A percentile compares a stretch with the other conserved stretches of the same genome.
Evolutionary conservation across 345 rosid genomes (phyloP).

Genomic region (Pistacia atlantica): DNA sequence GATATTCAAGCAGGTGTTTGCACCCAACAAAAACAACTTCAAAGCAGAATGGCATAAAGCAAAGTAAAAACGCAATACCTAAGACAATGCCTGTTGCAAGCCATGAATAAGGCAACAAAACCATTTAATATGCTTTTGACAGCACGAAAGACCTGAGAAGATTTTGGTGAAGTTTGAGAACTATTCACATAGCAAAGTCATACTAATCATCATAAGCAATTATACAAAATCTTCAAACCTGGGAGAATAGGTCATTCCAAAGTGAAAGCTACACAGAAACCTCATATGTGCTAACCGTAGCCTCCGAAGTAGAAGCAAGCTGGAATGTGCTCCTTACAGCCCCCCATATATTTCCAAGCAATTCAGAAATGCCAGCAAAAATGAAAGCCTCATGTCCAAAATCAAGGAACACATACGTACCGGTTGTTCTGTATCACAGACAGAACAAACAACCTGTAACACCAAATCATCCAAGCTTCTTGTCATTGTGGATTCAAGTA

Average conservation of each 20-base stretch:
- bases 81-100: conserved; percentile 98
- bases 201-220: not conserved
- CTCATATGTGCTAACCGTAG: conserved; percentile 58
- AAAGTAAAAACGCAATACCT: conserved; percentile 47
- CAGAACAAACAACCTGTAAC: conserved; percentile 82
- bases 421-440: conserved; percentile 97
- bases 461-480: conserved; percentile 10
- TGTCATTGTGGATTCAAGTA: not conserved
- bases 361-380: conserved; percentile 44
- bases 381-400: conserved; percentile 32
- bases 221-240: conserved; percentile 42
- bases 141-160: conserved; percentile 84
- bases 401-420: conserved; percentile 43
- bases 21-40: not conserved
- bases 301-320: conserved; percentile 66
- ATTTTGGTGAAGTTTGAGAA: conserved; percentile 18
- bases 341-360: conserved; percentile 57
- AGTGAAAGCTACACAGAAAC: conserved; percentile 88
- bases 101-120: conserved; percentile 78
- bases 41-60: not conserved
- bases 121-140: conserved; percentile 92
- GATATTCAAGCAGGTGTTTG: not conserved
- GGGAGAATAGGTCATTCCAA: conserved; percentile 97
- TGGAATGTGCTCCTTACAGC: conserved; percentile 50
- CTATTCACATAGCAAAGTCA: not conserved